These are phyloP conservation scores for Excoecaria agallocha DNA, from an alignment of 345 rosid genomes.

Conservation along the genomic window DNA sequence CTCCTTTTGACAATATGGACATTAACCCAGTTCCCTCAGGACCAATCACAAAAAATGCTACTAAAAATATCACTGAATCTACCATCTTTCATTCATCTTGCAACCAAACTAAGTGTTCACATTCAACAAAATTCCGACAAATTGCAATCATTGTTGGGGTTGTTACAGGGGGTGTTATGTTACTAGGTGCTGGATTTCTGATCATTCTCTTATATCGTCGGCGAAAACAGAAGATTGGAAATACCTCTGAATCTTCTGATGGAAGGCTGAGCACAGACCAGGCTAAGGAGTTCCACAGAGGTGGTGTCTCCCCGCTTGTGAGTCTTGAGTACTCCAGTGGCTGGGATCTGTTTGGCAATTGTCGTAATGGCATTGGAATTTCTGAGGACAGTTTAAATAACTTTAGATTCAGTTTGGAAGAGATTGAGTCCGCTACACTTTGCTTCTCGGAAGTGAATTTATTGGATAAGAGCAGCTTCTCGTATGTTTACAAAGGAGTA, in stretches of 20 bases:
- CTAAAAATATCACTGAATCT: slow-evolving; percentile 25
- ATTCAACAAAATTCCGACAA: slow-evolving; percentile 54
- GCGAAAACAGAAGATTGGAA: slow-evolving; percentile 75
- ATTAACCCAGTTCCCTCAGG: slow-evolving; percentile 36
- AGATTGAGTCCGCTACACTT: slow-evolving; percentile 84
- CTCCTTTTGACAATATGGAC: slow-evolving; percentile 33
- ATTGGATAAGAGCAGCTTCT: slow-evolving; percentile 64
- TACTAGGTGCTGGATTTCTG: slow-evolving; percentile 45
- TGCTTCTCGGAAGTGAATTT: slow-evolving; percentile 77
- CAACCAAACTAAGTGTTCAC: slow-evolving; percentile 50
- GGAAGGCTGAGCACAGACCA: slow-evolving; percentile 50
- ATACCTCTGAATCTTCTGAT: slow-evolving; percentile 48
- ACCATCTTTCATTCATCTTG: slow-evolving; percentile 37
- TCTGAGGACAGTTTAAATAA: slow-evolving; percentile 47
- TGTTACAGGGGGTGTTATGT: slow-evolving; percentile 36
- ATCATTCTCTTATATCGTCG: slow-evolving; percentile 48
- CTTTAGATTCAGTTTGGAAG: slow-evolving; percentile 74
- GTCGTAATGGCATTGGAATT: slow-evolving; percentile 50
- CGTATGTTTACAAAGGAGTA: slow-evolving; percentile 71
- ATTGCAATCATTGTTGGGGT: slow-evolving; percentile 57
- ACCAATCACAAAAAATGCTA: slow-evolving; percentile 20
- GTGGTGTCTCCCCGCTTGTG: slow-evolving; percentile 71
- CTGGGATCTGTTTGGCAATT: slow-evolving; percentile 73
- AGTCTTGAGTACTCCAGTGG: slow-evolving; percentile 67
- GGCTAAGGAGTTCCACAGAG: slow-evolving; percentile 51